phyloP scores from a whole-genome alignment of 805 yeast species.

The Wickerhamomyces silvicola region DNA sequence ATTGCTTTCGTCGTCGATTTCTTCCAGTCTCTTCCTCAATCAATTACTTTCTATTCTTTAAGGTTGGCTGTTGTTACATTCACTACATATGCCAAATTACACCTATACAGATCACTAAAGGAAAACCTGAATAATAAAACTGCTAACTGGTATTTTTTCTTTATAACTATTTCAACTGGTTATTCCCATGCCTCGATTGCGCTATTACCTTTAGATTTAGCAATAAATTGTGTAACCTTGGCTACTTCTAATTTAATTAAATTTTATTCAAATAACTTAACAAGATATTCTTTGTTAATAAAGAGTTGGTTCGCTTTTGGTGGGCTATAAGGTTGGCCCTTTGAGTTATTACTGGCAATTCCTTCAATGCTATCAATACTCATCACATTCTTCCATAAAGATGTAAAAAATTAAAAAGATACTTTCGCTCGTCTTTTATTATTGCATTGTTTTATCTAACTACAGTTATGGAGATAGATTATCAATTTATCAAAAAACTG shows the following conservation, averaged over 20 bases:
- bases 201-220: constrained; percentile 77
- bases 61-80: constrained; percentile 37
- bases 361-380: constrained; percentile 47
- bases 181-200: constrained; percentile 85
- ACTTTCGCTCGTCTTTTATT: constrained; percentile 18
- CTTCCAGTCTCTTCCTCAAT: constrained; percentile 14
- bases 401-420: constrained; percentile 9
- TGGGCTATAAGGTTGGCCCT: constrained; percentile 90
- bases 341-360: constrained; percentile 54
- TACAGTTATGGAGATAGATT: constrained; percentile 43
- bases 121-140: constrained; percentile 11
- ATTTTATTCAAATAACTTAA: constrained; percentile 16
- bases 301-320: constrained; percentile 50
- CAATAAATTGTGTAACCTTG: constrained; percentile 46
- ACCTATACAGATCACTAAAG: constrained; percentile 37
- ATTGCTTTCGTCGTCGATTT: constrained; percentile 10
- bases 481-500: constrained; percentile 52
- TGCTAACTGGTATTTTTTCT: constrained; percentile 58
- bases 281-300: constrained; percentile 22
- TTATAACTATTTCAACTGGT: constrained; percentile 64
- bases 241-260: constrained; percentile 35
- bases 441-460: constrained; percentile 20
- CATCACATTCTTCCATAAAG: constrained; percentile 1
- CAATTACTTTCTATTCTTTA: constrained; percentile 43
- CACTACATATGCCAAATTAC: constrained; percentile 46